A percentile compares a stretch with the other conserved stretches of the same genome.
These are phyloP conservation scores for Chaetomium globosum DNA, from an alignment of 2,329 filamentous ascomycete species.

Conservation along the genomic window DNA sequence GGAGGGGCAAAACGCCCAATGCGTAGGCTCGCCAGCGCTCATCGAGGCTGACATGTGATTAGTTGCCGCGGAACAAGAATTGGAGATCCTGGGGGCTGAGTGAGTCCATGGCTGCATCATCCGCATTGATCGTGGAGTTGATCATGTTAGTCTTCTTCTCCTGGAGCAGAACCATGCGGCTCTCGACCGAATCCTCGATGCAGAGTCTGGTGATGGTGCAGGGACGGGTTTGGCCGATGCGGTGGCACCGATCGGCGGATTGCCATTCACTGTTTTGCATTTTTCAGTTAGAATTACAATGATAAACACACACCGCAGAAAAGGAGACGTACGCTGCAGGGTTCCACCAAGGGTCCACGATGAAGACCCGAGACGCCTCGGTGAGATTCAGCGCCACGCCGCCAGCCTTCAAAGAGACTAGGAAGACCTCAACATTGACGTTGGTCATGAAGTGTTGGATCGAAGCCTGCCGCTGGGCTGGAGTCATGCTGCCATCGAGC, in stretches of 20 bases:
- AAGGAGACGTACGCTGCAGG: slow-evolving; percentile 68
- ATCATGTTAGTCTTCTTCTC: slow-evolving; percentile 99
- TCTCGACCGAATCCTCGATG: slow-evolving; percentile 96
- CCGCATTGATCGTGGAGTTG: slow-evolving; percentile 91
- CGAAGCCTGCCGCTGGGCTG: slow-evolving; percentile 85
- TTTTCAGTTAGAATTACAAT: slow-evolving; percentile 22
- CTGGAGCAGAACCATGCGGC: slow-evolving; percentile 89
- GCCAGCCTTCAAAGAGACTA: slow-evolving; percentile 94
- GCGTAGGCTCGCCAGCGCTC: neutral
- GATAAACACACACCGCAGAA: too few relatives aligned
- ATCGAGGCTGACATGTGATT: slow-evolving; percentile 23
- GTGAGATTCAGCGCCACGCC: slow-evolving; percentile 95
- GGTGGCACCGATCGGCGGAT: slow-evolving; percentile 88
- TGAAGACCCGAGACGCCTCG: slow-evolving; percentile 92
- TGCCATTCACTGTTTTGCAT: slow-evolving; percentile 74
- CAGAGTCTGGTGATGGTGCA: slow-evolving; percentile 93
- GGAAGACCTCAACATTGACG: slow-evolving; percentile 88
- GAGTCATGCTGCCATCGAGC: slow-evolving; percentile 97
- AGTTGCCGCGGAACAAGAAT: slow-evolving; percentile 83
- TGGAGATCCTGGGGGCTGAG: slow-evolving; percentile 90
- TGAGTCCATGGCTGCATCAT: slow-evolving; percentile 88
- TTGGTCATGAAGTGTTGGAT: slow-evolving; percentile 98
- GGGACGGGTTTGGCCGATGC: slow-evolving; percentile 90
- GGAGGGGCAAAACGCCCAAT: neutral
- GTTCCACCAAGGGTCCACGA: slow-evolving; percentile 99